Conservation (phyloP, 163 green algal species). For the Chlamydomonas reinhardtii region DNA sequence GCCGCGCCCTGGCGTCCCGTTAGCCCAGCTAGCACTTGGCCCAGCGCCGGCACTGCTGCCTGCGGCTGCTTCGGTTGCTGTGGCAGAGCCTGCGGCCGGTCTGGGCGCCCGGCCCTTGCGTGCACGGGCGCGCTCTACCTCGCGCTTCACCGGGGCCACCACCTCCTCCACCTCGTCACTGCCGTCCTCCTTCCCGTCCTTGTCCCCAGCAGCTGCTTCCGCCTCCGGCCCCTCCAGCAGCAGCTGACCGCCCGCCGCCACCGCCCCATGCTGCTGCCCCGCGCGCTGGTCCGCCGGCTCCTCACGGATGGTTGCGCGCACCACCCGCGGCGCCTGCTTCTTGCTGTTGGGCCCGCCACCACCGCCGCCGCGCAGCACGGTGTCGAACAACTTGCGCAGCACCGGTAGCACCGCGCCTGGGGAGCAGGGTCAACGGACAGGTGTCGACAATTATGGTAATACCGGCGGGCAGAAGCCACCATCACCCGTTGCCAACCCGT, state of each 20-base stretch:
- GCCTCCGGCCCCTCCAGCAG: not conserved
- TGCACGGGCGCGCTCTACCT: not conserved
- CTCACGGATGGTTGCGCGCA: not conserved
- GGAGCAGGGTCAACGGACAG: not conserved
- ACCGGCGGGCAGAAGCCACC: too few relatives aligned
- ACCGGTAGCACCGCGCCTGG: conserved; percentile 72
- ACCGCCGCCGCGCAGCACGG: conserved; percentile 34
- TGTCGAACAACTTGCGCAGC: conserved; percentile 64
- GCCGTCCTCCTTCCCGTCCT: not conserved
- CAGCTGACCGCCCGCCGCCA: too few relatives aligned
- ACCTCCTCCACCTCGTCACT: not conserved
- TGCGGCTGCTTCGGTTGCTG: too few relatives aligned
- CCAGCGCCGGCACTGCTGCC: too few relatives aligned
- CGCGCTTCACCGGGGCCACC: not conserved
- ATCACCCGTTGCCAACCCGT: too few relatives aligned
- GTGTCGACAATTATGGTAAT: too few relatives aligned
- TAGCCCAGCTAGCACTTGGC: too few relatives aligned
- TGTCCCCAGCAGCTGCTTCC: not conserved
- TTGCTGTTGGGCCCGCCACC: conserved; percentile 34
- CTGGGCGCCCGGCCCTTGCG: too few relatives aligned
- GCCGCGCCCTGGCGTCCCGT: too few relatives aligned
- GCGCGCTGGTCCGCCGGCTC: too few relatives aligned
- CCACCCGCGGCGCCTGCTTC: conserved; percentile 28
- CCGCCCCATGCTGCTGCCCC: too few relatives aligned
- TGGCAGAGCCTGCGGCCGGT: too few relatives aligned